Percentiles rank a stretch among this genome's conserved stretches.
These are phyloP conservation scores for Dactylellina cionopaga DNA, from an alignment of 2,329 filamentous ascomycete genomes.

Conservation along the genomic window DNA sequence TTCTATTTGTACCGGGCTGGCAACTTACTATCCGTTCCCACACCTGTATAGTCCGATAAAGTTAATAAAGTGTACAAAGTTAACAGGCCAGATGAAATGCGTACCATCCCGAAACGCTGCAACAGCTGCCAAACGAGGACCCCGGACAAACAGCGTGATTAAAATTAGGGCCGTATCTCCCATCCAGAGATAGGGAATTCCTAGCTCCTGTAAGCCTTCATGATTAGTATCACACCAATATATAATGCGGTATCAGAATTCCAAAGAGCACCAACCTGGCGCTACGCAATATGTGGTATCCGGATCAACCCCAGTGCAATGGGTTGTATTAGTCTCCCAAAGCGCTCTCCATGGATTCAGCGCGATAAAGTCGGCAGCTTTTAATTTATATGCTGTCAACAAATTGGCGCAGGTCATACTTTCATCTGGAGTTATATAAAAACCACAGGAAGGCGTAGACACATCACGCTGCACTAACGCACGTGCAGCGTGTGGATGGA, in stretches of 20 bases:
- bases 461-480: neutral
- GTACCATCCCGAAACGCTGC: conserved; percentile 24
- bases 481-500: neutral
- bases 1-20: neutral
- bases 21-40: conserved; percentile 31
- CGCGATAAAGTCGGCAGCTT: conserved; percentile 4
- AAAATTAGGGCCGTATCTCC: conserved; percentile 12
- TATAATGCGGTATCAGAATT: neutral
- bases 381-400: conserved; percentile 7
- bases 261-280: neutral
- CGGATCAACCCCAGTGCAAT: conserved; percentile 2
- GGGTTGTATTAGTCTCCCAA: conserved; percentile 20
- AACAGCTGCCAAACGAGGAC: conserved; percentile 15
- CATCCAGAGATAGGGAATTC: conserved; percentile 16
- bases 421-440: conserved; percentile 15
- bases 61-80: neutral
- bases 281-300: conserved; percentile 23
- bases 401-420: conserved; percentile 21
- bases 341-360: conserved; percentile 11
- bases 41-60: conserved; percentile 1
- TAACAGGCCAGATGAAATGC: neutral
- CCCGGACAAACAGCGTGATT: conserved; percentile 18
- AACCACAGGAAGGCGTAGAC: conserved; percentile 13
- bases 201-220: neutral
- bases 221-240: neutral